Evolutionary conservation across 2,329 filamentous ascomycete genomes (phyloP).

Genomic region (Tolypocladium ophioglossoides): DNA sequence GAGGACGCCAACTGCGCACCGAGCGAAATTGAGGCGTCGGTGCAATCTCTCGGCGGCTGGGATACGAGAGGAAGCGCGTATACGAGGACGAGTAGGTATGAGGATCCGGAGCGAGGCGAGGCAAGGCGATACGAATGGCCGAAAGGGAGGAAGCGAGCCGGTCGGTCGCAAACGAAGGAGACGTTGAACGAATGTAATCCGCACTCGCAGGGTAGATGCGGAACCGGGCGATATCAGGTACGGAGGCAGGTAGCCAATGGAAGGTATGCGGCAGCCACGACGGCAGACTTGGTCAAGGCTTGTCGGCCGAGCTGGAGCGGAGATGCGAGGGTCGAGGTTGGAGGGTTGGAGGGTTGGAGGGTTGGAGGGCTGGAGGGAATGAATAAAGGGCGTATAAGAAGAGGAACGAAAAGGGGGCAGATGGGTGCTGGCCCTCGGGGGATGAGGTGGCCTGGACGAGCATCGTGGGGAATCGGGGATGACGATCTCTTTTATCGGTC

Average conservation of each 20-base stretch:
- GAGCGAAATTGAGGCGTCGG: no score
- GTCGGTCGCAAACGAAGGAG: not conserved
- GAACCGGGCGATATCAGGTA: not conserved
- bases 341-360: not conserved
- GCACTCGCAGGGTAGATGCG: not conserved
- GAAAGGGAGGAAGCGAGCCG: not conserved
- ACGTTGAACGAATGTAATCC: not conserved
- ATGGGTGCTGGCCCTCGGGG: not conserved
- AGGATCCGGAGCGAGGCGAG: not conserved
- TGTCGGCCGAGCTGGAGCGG: not conserved
- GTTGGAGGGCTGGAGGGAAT: not conserved
- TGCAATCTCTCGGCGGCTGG: not conserved
- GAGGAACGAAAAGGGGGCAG: not conserved
- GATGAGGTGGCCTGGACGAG: not conserved
- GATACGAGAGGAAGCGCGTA: not conserved
- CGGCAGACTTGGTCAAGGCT: not conserved
- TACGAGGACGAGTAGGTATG: not conserved
- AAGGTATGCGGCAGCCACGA: not conserved
- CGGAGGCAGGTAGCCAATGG: not conserved
- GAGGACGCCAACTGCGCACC: no score
- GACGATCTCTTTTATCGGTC: not conserved
- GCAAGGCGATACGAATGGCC: not conserved
- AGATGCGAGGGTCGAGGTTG: not conserved
- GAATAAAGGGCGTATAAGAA: not conserved
- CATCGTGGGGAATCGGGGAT: not conserved